phyloP scores from a whole-genome alignment of 2,329 filamentous ascomycete genomes.

The Coccinonectria pachysandricola region DNA sequence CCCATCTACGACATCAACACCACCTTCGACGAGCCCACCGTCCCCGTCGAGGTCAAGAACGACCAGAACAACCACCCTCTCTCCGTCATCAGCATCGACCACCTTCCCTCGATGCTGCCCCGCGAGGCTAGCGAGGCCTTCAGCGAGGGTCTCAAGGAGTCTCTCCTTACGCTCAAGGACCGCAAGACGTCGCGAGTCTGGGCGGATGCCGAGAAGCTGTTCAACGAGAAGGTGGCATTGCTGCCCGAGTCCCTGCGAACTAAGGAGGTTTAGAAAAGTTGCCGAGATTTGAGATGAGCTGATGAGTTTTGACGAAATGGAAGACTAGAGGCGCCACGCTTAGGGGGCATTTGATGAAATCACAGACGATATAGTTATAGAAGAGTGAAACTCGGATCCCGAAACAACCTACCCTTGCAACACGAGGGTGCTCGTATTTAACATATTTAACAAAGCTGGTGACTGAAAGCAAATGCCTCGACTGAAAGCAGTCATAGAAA shows the following conservation, averaged over 20 bases:
- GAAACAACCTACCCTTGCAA: no score
- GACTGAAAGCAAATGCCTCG: no score
- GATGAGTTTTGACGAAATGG: no score
- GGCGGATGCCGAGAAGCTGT: constrained; percentile 74
- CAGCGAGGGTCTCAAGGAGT: constrained; percentile 66
- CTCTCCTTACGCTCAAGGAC: constrained; percentile 67
- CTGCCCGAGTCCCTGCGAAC: constrained; percentile 12
- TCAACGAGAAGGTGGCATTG: constrained; percentile 62
- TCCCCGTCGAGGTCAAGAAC: constrained; percentile 55
- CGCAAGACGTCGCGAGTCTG: constrained; percentile 67
- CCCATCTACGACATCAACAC: constrained; percentile 79
- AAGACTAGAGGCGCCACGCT: no score
- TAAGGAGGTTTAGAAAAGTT: no score
- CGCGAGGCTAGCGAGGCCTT: constrained; percentile 83
- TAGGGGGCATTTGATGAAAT: no score
- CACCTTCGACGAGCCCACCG: constrained; percentile 81
- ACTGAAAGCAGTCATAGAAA: no score
- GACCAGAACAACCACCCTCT: constrained; percentile 43
- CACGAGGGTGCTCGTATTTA: no score
- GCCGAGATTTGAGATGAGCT: no score
- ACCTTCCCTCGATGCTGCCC: constrained; percentile 72
- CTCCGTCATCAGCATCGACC: constrained; percentile 80
- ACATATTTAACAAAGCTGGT: no score
- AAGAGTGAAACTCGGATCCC: no score
- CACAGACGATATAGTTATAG: no score